Conservation (phyloP, 441 rosid genomes). For the Pelargonium myrrhifolium region DNA sequence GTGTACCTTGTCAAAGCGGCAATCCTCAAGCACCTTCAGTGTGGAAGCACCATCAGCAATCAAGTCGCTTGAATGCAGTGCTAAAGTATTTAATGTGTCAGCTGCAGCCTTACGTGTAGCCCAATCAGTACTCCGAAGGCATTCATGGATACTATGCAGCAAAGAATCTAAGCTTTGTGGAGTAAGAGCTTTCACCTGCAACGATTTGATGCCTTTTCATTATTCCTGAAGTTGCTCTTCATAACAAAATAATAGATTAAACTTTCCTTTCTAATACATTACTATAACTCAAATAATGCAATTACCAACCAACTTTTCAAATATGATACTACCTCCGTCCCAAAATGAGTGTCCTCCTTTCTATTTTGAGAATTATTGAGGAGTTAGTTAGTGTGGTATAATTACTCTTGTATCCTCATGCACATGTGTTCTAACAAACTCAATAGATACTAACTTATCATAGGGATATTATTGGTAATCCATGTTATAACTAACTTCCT, state of each 20-base stretch:
- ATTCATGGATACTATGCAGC: conserved; percentile 79
- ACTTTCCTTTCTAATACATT: background rate
- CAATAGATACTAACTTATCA: no score
- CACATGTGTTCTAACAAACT: no score
- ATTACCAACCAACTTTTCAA: background rate
- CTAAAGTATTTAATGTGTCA: conserved; percentile 69
- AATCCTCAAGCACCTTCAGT: conserved; percentile 59
- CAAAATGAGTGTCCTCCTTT: no score
- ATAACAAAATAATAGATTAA: background rate
- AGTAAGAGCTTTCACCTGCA: conserved; percentile 86
- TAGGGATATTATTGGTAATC: no score
- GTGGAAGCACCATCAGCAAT: conserved; percentile 62
- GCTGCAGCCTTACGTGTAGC: conserved; percentile 94
- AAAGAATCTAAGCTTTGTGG: conserved; percentile 75
- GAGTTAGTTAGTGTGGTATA: no score
- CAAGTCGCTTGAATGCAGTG: conserved; percentile 69
- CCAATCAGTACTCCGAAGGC: conserved; percentile 93
- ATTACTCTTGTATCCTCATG: no score
- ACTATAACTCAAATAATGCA: background rate
- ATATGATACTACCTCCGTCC: background rate
- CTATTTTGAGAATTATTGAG: no score
- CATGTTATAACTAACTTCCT: no score
- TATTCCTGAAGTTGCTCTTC: background rate
- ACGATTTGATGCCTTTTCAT: background rate
- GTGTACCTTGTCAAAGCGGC: conserved; percentile 89